Conservation (phyloP, 257 asterid species). For the Ajuga chamaepitys region DNA sequence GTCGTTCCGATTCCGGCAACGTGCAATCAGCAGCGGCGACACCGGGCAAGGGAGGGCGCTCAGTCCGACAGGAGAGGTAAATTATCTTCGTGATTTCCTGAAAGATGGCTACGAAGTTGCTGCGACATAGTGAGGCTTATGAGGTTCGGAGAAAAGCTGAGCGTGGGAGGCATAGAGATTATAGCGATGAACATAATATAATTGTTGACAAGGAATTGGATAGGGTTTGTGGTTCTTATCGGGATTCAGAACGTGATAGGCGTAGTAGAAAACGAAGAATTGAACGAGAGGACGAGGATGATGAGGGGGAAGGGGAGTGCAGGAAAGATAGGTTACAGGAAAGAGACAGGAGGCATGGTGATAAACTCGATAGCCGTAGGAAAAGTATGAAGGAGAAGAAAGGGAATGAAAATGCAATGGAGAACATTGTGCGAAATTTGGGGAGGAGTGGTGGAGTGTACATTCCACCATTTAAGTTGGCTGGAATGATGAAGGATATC, state of each 20-base stretch:
- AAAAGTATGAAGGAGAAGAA: constrained; percentile 19
- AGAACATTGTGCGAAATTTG: constrained; percentile 19
- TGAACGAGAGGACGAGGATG: constrained; percentile 15
- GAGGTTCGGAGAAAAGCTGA: constrained; percentile 13
- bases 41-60: too few relatives aligned
- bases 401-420: constrained; percentile 16
- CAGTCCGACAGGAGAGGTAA: too few relatives aligned
- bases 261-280: constrained; percentile 22
- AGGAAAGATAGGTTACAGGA: constrained; percentile 28
- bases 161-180: constrained; percentile 11
- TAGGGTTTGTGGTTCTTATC: background rate
- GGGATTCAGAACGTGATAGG: constrained; percentile 23
- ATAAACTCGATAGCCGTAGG: constrained; percentile 9
- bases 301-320: constrained; percentile 20
- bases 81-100: too few relatives aligned
- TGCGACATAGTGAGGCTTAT: constrained; percentile 9
- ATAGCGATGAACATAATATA: constrained; percentile 20
- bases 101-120: too few relatives aligned
- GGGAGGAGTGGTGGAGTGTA: constrained; percentile 89
- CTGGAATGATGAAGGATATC: constrained; percentile 75
- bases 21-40: too few relatives aligned
- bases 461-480: constrained; percentile 77
- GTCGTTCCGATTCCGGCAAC: too few relatives aligned
- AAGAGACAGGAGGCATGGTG: constrained; percentile 20
- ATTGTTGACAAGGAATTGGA: constrained; percentile 12